Conservation (phyloP, 495 filamentous ascomycete genomes). For the Penicillium pulvis region DNA sequence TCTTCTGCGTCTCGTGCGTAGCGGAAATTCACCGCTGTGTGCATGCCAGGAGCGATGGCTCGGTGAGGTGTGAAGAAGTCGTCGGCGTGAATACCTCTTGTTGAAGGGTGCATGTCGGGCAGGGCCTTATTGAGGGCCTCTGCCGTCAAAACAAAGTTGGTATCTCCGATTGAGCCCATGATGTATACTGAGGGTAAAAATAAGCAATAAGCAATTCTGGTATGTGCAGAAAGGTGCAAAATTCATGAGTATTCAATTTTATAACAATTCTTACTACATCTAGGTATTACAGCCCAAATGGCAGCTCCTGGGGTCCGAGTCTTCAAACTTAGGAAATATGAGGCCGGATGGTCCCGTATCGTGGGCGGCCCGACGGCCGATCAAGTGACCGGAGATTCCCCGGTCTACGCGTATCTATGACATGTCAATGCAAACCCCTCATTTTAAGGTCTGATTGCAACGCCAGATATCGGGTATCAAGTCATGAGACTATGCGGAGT, state of each 20-base stretch:
- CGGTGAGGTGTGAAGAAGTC: conserved; percentile 23
- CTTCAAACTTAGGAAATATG: too few species aligned
- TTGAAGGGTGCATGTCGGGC: conserved; percentile 17
- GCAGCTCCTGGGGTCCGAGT: too few species aligned
- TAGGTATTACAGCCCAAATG: too few species aligned
- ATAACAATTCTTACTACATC: too few species aligned
- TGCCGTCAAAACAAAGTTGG: conserved; percentile 17
- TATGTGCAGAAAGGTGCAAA: too few species aligned
- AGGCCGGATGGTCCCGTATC: too few species aligned
- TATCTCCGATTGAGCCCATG: conserved; percentile 15
- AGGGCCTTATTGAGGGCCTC: conserved; percentile 18
- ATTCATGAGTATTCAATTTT: too few species aligned
- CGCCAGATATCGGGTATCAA: background rate
- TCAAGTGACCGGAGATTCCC: conserved; percentile 3
- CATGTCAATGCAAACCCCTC: conserved; percentile 4
- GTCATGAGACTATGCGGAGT: background rate
- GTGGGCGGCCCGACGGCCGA: background rate
- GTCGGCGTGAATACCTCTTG: conserved; percentile 24
- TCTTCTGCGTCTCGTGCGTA: conserved; percentile 21
- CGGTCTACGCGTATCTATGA: background rate
- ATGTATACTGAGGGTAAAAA: background rate
- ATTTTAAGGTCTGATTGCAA: background rate
- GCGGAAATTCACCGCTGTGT: conserved; percentile 24
- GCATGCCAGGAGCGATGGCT: conserved; percentile 24
- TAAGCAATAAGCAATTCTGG: background rate